Percentiles rank a stretch among this genome's conserved stretches.
phyloP scores from a whole-genome alignment of 2,329 filamentous ascomycete species.

The Fusarium torreyae region DNA sequence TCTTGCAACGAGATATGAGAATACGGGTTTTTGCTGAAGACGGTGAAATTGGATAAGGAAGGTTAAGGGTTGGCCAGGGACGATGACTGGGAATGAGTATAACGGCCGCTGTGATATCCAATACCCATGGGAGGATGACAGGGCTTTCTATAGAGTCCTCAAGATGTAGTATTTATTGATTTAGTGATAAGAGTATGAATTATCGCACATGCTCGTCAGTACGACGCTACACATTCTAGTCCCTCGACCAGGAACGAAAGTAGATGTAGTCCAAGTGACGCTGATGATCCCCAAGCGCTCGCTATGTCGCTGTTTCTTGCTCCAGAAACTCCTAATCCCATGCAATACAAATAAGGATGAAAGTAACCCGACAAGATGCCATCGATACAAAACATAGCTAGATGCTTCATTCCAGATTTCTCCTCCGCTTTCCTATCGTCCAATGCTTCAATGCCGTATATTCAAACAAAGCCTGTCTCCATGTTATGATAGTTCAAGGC shows the following conservation, averaged over 20 bases:
- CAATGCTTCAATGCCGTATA: background rate
- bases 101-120: constrained; percentile 42
- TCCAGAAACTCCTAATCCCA: constrained; percentile 47
- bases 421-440: background rate
- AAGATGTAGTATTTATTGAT: constrained; percentile 22
- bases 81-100: constrained; percentile 27
- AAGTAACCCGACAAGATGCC: constrained; percentile 24
- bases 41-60: constrained; percentile 16
- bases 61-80: constrained; percentile 14
- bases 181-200: constrained; percentile 21
- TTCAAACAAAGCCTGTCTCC: constrained; percentile 16
- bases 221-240: constrained; percentile 17
- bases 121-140: constrained; percentile 25
- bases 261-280: constrained; percentile 19
- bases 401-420: constrained; percentile 9
- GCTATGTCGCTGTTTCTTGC: constrained; percentile 32
- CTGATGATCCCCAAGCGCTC: constrained; percentile 27
- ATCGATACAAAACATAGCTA: constrained; percentile 30
- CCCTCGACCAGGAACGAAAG: constrained; percentile 10
- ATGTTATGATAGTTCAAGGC: background rate
- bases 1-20: constrained; percentile 3
- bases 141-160: constrained; percentile 17
- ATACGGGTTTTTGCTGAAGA: background rate
- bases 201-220: constrained; percentile 21
- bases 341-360: constrained; percentile 42